These are phyloP conservation scores for Penicillium sp. DNA, from an alignment of 2,329 filamentous ascomycete species.

Conservation along the genomic window DNA sequence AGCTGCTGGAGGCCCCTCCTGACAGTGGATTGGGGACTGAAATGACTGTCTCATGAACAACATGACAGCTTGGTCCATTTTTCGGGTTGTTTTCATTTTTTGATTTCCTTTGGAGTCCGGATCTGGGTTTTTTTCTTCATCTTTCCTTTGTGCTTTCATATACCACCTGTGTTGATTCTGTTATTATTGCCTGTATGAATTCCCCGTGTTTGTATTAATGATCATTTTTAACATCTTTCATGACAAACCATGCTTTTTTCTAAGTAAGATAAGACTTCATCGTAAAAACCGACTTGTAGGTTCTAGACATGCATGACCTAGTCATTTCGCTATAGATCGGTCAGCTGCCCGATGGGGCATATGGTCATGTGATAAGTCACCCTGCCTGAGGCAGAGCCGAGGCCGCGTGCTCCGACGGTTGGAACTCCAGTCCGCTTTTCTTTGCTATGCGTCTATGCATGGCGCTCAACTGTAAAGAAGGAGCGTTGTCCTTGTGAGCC, in stretches of 20 bases:
- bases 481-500: conserved; percentile 3
- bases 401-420: conserved; percentile 12
- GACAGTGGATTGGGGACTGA: conserved; percentile 33
- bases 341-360: conserved; percentile 13
- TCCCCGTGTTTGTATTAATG: conserved; percentile 16
- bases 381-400: conserved; percentile 20
- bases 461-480: conserved; percentile 7
- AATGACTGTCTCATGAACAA: conserved; percentile 18
- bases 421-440: conserved; percentile 7
- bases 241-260: not conserved
- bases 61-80: not conserved
- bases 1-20: conserved; percentile 29
- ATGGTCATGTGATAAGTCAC: conserved; percentile 19
- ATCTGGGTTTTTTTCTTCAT: conserved; percentile 4
- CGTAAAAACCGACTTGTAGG: not conserved
- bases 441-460: conserved; percentile 12
- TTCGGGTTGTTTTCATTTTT: not conserved
- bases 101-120: not conserved
- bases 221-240: conserved; percentile 3
- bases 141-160: conserved; percentile 20
- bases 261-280: not conserved
- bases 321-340: not conserved
- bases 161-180: conserved; percentile 21
- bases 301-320: not conserved
- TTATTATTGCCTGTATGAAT: conserved; percentile 15